These are phyloP conservation scores for Scopulariopsis brevicaulis DNA, from an alignment of 2,329 filamentous ascomycete genomes.

Conservation along the genomic window DNA sequence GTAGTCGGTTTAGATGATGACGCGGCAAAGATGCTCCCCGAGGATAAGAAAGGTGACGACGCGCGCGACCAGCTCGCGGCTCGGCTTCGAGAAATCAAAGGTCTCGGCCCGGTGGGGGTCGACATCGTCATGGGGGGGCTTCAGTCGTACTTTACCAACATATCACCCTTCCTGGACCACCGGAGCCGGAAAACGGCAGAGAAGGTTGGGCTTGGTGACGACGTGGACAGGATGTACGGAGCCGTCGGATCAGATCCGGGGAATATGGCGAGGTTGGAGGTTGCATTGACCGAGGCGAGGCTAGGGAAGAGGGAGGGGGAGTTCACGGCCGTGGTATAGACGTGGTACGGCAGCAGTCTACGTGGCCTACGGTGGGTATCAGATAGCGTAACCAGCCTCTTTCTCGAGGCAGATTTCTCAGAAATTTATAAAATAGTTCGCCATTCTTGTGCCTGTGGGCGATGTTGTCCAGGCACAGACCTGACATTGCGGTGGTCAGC, in stretches of 20 bases:
- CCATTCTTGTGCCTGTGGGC: too few species aligned
- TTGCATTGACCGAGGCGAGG: not conserved
- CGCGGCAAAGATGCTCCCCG: not conserved
- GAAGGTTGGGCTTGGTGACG: slow-evolving; percentile 1
- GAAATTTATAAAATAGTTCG: too few species aligned
- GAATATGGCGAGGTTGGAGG: slow-evolving; percentile 1
- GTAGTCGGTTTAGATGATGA: not conserved
- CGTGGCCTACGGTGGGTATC: not conserved
- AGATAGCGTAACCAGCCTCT: too few species aligned
- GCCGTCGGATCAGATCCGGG: not conserved
- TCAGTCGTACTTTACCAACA: slow-evolving; percentile 1
- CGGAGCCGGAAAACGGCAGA: not conserved
- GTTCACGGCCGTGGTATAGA: slow-evolving; percentile 17
- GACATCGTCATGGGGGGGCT: slow-evolving; percentile 1
- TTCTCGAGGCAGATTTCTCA: too few species aligned
- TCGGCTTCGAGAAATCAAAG: slow-evolving; percentile 1
- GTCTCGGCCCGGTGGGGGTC: not conserved
- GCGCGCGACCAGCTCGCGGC: not conserved
- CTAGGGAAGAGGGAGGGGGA: slow-evolving; percentile 3
- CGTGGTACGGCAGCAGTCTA: not conserved
- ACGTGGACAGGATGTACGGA: not conserved
- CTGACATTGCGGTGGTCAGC: too few species aligned
- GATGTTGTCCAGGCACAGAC: too few species aligned
- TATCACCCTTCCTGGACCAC: not conserved
- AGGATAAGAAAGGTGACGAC: not conserved